A percentile compares a stretch with the other conserved stretches of the same genome.
These are phyloP conservation scores for Aleurites moluccanus DNA, from an alignment of 441 rosid species.

Conservation along the genomic window DNA sequence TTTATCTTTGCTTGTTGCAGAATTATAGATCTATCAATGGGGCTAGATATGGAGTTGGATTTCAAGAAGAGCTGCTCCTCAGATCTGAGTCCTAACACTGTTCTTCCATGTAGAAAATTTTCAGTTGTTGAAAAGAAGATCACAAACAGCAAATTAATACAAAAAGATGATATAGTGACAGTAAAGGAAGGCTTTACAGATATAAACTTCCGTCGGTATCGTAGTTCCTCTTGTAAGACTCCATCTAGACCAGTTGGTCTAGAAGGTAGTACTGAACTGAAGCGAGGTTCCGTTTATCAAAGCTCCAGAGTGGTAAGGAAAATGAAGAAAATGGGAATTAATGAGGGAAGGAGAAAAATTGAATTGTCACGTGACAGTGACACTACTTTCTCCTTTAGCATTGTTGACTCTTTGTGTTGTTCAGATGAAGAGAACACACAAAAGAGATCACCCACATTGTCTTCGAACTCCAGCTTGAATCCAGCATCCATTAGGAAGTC, in stretches of 20 bases:
- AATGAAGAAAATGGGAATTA: slow-evolving; percentile 45
- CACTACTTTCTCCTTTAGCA: slow-evolving; percentile 50
- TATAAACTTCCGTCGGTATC: slow-evolving; percentile 66
- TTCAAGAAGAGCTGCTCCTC: slow-evolving; percentile 46
- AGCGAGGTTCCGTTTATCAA: slow-evolving; percentile 78
- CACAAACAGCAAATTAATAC: slow-evolving; percentile 37
- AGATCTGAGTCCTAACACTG: slow-evolving; percentile 80
- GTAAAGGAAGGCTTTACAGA: slow-evolving; percentile 77
- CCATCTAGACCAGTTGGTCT: slow-evolving; percentile 46
- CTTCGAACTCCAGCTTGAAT: slow-evolving; percentile 28
- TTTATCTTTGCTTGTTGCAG: slow-evolving; percentile 27
- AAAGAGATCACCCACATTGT: slow-evolving; percentile 41
- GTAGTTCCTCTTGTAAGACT: slow-evolving; percentile 72
- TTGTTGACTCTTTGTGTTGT: slow-evolving; percentile 65
- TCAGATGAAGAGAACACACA: slow-evolving; percentile 56
- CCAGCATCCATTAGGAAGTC: slow-evolving; percentile 27
- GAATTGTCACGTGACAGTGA: slow-evolving; percentile 58
- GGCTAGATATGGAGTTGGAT: slow-evolving; percentile 53
- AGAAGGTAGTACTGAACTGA: slow-evolving; percentile 49
- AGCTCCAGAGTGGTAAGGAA: slow-evolving; percentile 55
- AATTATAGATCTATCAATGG: slow-evolving; percentile 43
- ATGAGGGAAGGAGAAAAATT: slow-evolving; percentile 55
- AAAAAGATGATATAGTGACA: slow-evolving; percentile 54
- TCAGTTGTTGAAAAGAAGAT: slow-evolving; percentile 42
- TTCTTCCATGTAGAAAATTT: slow-evolving; percentile 58